Percentiles rank a stretch among this genome's conserved stretches.
Evolutionary conservation across 2,329 filamentous ascomycete species (phyloP).

Genomic region (Neoscytalidium dimidiatum): DNA sequence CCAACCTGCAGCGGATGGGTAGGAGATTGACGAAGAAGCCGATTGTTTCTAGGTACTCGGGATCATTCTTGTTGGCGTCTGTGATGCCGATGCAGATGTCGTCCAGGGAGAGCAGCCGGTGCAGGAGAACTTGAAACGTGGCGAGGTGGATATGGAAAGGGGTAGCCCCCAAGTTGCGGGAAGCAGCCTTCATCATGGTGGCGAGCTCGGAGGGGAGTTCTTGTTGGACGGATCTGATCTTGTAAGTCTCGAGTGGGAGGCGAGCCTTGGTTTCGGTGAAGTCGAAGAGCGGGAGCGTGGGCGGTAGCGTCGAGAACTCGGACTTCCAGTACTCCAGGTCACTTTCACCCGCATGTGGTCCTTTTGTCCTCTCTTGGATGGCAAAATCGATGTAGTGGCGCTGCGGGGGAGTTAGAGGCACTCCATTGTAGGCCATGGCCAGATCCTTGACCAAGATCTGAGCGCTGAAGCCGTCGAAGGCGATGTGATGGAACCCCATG

Average conservation of each 20-base stretch:
- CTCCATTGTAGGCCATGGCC: constrained; percentile 44
- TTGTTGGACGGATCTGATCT: neutral
- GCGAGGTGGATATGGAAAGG: constrained; percentile 53
- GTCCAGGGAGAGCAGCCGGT: constrained; percentile 35
- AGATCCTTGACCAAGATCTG: constrained; percentile 49
- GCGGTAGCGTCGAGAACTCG: constrained; percentile 23
- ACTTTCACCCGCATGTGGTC: constrained; percentile 29
- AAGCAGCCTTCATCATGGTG: constrained; percentile 23
- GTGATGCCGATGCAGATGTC: constrained; percentile 52
- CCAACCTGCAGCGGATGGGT: constrained; percentile 43
- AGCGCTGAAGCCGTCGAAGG: constrained; percentile 52
- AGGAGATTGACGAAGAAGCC: constrained; percentile 55
- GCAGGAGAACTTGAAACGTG: constrained; percentile 39
- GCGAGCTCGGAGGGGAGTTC: neutral
- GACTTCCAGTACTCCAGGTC: constrained; percentile 40
- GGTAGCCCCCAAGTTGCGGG: constrained; percentile 32
- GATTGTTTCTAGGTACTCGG: constrained; percentile 36
- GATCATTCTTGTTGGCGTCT: constrained; percentile 46
- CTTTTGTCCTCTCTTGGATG: constrained; percentile 27
- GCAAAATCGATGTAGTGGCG: constrained; percentile 43
- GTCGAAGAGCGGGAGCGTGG: neutral
- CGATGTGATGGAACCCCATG: constrained; percentile 52
- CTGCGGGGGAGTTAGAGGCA: constrained; percentile 24
- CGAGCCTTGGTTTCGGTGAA: constrained; percentile 34
- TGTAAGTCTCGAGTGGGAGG: constrained; percentile 28